Percentiles rank a stretch among this genome's conserved stretches.
Conservation (phyloP, 768 basidiomycete species). For the Rubroboletus pulcherrimus region DNA sequence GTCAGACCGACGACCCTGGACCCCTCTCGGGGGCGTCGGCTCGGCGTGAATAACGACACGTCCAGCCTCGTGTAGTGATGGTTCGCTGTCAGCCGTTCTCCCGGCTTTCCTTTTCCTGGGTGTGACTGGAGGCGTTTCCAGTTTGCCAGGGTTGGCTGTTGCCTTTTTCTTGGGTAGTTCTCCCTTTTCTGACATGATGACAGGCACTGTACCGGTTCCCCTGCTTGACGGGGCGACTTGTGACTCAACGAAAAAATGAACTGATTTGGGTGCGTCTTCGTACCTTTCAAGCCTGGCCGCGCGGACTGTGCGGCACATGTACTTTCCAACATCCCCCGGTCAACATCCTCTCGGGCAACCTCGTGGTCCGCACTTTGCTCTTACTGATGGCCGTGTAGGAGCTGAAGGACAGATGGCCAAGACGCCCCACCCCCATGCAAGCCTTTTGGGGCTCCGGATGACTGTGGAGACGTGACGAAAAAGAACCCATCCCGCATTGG, state of each 20-base stretch:
- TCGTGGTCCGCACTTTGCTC: neutral
- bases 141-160: conserved; percentile 8
- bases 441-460: neutral
- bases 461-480: neutral
- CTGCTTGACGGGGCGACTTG: conserved; percentile 11
- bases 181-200: conserved; percentile 28
- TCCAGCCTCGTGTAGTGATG: conserved; percentile 10
- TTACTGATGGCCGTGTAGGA: neutral
- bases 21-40: conserved; percentile 10
- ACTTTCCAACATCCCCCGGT: neutral
- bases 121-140: conserved; percentile 14
- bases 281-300: conserved; percentile 12
- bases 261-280: conserved; percentile 28
- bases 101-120: conserved; percentile 30
- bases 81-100: conserved; percentile 10
- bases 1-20: conserved; percentile 28
- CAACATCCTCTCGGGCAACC: neutral
- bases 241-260: conserved; percentile 12
- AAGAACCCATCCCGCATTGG: neutral
- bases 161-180: conserved; percentile 23
- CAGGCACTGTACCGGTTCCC: conserved; percentile 5
- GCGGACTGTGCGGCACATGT: conserved; percentile 20
- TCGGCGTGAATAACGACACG: conserved; percentile 12
- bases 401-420: neutral
- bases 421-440: no score